These are phyloP conservation scores for Wickerhamomyces bovis DNA, from an alignment of 805 yeast species.

Conservation along the genomic window DNA sequence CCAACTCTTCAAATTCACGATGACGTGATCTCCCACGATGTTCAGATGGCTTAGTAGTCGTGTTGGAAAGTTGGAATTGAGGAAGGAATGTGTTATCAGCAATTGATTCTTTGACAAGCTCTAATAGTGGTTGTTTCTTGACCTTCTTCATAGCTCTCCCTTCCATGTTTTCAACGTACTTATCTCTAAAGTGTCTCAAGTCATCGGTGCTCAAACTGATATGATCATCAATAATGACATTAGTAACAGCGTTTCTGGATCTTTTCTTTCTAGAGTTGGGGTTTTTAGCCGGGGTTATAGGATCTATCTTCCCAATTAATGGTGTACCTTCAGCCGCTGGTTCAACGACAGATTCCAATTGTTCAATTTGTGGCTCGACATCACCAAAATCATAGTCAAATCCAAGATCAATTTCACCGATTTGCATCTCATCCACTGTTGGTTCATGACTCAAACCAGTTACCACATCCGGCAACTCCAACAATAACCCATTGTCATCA, in stretches of 20 bases:
- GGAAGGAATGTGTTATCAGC: conserved; percentile 1
- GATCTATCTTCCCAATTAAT: not conserved
- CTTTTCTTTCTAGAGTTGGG: not conserved
- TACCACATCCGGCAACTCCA: conserved; percentile 9
- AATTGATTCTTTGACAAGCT: not conserved
- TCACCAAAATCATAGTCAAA: conserved; percentile 7
- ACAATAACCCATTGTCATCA: conserved; percentile 22
- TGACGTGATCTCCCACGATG: conserved; percentile 9
- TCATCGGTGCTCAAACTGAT: conserved; percentile 19
- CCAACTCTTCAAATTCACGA: not conserved
- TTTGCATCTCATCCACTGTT: not conserved
- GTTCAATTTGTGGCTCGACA: not conserved
- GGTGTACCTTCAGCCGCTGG: conserved; percentile 2
- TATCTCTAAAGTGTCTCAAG: conserved; percentile 20
- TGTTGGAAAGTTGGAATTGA: not conserved
- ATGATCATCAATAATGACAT: conserved; percentile 12
- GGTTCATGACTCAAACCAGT: not conserved
- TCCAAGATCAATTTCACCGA: conserved; percentile 4
- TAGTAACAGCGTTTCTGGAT: not conserved
- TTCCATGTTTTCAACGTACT: conserved; percentile 15
- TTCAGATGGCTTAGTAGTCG: not conserved
- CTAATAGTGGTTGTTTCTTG: not conserved
- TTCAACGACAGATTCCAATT: not conserved
- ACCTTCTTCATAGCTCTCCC: conserved; percentile 2
- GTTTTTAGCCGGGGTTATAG: not conserved